Base-by-base conservation (phyloP, 768 basidiomycete species). In the Favolaschia claudopus region DNA sequence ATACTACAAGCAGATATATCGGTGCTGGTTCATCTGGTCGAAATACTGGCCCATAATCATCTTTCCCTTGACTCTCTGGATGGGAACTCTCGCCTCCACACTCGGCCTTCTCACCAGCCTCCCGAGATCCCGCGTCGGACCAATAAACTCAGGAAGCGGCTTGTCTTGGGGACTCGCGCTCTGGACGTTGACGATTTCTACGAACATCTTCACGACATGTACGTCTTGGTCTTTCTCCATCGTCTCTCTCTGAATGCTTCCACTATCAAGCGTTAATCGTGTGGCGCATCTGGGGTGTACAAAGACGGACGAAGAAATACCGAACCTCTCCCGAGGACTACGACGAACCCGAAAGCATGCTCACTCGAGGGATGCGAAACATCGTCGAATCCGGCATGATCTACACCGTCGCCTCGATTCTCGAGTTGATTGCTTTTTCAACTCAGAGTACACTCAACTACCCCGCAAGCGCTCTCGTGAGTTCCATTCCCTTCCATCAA, bases 201-300 rank as follows among this genome's bases (percentile, higher is more conserved):
- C 19, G 20, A 53, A 53, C 33, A 27, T 33, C 28, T 8, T 19
- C 37, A 28, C 51, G 24, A 53, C 51, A 13, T 4, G 51, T 53
- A 15, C 14, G 51, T 39, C 6, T 17, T n/a, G 17, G 15, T 36
- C 34, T 51, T 6, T 51, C 49, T 13, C 27, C 34, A 34, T 17
- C 25, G 22, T 5, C 17, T 5, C 7, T 5, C 5, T 43, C 27
- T 8, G 10, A 7, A 20, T 10, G 15, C 20, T 40, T 29, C 19
- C 9, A n/a, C n/a, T n/a, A n/a, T n/a, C n/a, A n/a, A 53, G 51
- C 37, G 8, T 27, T 53, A 7, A 53, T 53, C 32, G 51, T 53
- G 7, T 19, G 5, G 25, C 51, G 51, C 4, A 25, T 53, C 12
- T 53, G 38, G 37, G 20, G 12, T 5, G 51, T 53, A 7, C 38